Base-by-base conservation (phyloP, 495 filamentous ascomycete species). In the Hyaloscypha variabilis region DNA sequence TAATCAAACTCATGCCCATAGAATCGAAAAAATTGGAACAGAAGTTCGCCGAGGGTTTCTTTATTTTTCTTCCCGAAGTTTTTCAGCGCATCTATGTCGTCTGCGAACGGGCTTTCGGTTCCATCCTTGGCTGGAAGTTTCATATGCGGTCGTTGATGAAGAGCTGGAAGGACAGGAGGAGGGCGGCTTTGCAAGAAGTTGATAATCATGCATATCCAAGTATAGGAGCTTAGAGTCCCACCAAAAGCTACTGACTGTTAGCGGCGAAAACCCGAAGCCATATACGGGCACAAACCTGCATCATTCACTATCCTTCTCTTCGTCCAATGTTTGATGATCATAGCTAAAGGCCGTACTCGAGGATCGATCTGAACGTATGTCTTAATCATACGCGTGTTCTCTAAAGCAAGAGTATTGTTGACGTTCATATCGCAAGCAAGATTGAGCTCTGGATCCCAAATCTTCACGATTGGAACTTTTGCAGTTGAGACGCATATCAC, bases 151-250 rank as follows among this genome's bases (percentile, higher is more conserved):
- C 85, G 82, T 66, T 93, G 88, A 69, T 97, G 96, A 11, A 99
- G 84, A 28, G 91, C 88, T 8, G 95, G 95, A 24, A 99, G 78
- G 51, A 99, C 84, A 0, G 94, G 94, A 51, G 94, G 93, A 65
- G 92, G 82, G 70, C 95, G 87, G 31, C 91, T 90, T 76, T 99
- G 95, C 34, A 99, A 83, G 74, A 98, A 99, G 66, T 93, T 95
- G 70, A 99, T 89, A 67, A 98, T 97, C 85, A 98, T 87, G 79
- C 95, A 98, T 74, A 97, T 97, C 95, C 95, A 99, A n/a, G 95
- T 97, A 72, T 99, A 99, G 11, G 96, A 98, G 75, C 95, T 97
- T 26, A 99, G 80, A 8, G 95, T 99, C 51, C 93, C 96, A 62
- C 96, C 95, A 71, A 94, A 87, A 42, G 90, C 94, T 96, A 71